Base-by-base conservation (phyloP, 1,284 basidiomycete genomes). In the Singerocomus inundabilis region DNA sequence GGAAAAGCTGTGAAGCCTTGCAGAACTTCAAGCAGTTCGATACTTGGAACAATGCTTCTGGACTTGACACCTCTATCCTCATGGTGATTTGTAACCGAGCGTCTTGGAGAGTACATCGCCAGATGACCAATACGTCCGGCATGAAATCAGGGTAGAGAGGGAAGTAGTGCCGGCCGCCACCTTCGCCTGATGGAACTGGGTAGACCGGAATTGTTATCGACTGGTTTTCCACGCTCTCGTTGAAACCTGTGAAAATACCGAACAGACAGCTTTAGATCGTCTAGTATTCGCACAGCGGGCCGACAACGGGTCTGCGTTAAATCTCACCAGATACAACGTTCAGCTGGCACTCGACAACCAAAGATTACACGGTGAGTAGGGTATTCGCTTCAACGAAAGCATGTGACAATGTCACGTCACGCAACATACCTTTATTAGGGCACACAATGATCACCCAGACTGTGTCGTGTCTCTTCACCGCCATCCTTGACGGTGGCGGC, bases 351-450 rank as follows among this genome's bases (percentile, higher is more conserved):
- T 21, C 21, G 21, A n/a, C n/a, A n/a, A n/a, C n/a, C n/a, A n/a
- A n/a, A n/a, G n/a, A 21, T 21, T 21, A 21, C 21, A 21, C 21
- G 21, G 4, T 21, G 21, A 21, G 21, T 21, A 21, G 21, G 21
- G 30, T 31, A 13, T 15, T 31, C 7, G 30, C 15, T 15, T 7
- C 25, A 39, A 43, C 21, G 1, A 28, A 41, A 18, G 9, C 51
- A 57, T 52, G 53, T 64, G 60, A 61, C 25, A 33, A 0, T 24
- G 51, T 51, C 39, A 49, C 46, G 21, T 58, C 49, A 64, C 59
- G 40, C n/a, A 15, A 26, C n/a, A 28, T 30, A 35, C 44, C 41
- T 52, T 65, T 55, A 62, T 53, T 53, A 50, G 21, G 33, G 13
- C 21, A 31, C 30, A 36, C 52, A 57, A 49, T 39, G 49, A 41